Percentiles rank a stretch among this genome's conserved stretches.
Conservation (phyloP, 164 flowering plant species). For the Kalanchoe fedtschenkoi region DNA sequence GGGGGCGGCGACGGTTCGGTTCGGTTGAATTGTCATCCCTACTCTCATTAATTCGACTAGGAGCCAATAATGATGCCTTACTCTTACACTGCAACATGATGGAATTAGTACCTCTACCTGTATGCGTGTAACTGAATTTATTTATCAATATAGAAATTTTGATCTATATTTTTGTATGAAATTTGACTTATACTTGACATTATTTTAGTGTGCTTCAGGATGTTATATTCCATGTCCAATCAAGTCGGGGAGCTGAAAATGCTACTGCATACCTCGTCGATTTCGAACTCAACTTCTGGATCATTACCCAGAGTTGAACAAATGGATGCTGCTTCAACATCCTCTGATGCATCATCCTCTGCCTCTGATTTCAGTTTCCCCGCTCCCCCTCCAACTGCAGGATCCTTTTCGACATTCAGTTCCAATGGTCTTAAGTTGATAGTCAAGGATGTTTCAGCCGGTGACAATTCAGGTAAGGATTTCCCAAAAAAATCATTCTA, state of each 20-base stretch:
- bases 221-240: constrained; percentile 62
- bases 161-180: constrained; percentile 4
- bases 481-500: neutral
- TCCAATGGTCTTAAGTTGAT: constrained; percentile 39
- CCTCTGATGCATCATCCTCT: constrained; percentile 35
- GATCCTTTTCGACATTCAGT: constrained; percentile 21
- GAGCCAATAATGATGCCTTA: too few species aligned
- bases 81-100: too few species aligned
- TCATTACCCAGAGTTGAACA: constrained; percentile 23
- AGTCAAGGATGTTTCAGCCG: constrained; percentile 53
- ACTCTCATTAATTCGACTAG: too few species aligned
- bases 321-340: constrained; percentile 25
- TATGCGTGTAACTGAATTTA: neutral
- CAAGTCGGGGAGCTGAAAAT: constrained; percentile 64
- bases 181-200: constrained; percentile 35
- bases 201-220: constrained; percentile 67
- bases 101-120: neutral
- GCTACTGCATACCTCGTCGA: constrained; percentile 32
- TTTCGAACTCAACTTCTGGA: constrained; percentile 29
- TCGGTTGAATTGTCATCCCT: too few species aligned
- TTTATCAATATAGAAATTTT: neutral
- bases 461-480: constrained; percentile 46
- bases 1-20: too few species aligned
- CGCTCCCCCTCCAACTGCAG: constrained; percentile 30
- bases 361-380: constrained; percentile 53